These are phyloP conservation scores for Isatis lusitanica DNA, from an alignment of 441 rosid species.

Conservation along the genomic window DNA sequence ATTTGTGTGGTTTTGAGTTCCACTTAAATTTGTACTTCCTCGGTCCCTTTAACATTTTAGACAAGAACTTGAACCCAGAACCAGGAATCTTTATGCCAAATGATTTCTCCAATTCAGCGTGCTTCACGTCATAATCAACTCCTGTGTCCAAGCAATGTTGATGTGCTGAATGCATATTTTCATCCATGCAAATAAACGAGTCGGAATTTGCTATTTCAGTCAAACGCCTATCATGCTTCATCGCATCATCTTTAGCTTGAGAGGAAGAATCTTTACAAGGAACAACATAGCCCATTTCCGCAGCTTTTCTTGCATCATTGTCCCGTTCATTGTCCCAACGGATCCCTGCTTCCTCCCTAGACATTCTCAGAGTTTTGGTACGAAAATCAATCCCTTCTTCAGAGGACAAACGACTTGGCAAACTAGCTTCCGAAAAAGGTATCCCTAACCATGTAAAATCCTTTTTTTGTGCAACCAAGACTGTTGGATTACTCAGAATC, in stretches of 20 bases:
- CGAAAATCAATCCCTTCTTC: constrained; percentile 98
- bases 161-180: constrained; percentile 78
- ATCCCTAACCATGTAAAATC: constrained; percentile 95
- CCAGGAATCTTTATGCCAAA: constrained; percentile 92
- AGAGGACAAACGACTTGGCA: constrained; percentile 63
- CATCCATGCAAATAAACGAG: constrained; percentile 69
- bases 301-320: constrained; percentile 72
- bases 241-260: constrained; percentile 44
- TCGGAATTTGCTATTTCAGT: constrained; percentile 44
- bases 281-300: constrained; percentile 75
- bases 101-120: constrained; percentile 92
- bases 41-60: constrained; percentile 61
- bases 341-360: constrained; percentile 76
- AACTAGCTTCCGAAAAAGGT: constrained; percentile 62
- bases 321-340: constrained; percentile 71
- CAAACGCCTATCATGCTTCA: constrained; percentile 44
- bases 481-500: constrained; percentile 68
- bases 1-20: constrained; percentile 55
- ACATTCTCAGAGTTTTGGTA: constrained; percentile 77
- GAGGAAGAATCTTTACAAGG: constrained; percentile 47
- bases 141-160: constrained; percentile 86
- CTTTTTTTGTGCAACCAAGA: constrained; percentile 80
- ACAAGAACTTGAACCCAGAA: constrained; percentile 73
- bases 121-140: constrained; percentile 79
- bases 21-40: constrained; percentile 61